Conservation (phyloP, 2,329 filamentous ascomycete species). For the Penicillium janthinellum region DNA sequence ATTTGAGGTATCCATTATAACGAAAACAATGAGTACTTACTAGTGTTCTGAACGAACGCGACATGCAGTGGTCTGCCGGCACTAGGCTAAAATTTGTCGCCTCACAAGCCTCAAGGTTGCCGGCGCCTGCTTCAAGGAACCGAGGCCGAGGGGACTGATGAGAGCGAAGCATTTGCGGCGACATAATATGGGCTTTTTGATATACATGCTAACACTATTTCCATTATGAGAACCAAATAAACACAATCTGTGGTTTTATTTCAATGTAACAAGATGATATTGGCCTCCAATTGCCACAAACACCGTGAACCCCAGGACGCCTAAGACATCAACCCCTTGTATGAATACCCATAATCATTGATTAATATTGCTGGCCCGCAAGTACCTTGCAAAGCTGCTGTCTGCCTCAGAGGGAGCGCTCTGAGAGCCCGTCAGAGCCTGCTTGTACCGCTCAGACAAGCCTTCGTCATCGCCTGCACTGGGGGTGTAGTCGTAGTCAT, state of each 20-base stretch:
- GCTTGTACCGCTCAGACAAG: constrained; percentile 73
- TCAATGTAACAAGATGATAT: constrained; percentile 1
- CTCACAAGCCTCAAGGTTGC: no score
- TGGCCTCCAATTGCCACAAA: constrained; percentile 9
- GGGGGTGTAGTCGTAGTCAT: constrained; percentile 57
- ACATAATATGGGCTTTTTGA: background rate
- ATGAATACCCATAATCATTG: constrained; percentile 17
- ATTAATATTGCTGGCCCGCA: constrained; percentile 43
- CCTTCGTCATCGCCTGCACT: constrained; percentile 64
- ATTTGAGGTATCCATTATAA: no score
- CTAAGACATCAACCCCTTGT: constrained; percentile 10
- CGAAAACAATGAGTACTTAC: background rate
- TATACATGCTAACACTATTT: background rate
- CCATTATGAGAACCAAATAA: background rate
- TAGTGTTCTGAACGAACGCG: background rate
- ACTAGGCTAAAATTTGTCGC: no score
- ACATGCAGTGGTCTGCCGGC: no score
- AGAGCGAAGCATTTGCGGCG: no score
- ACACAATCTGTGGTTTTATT: background rate
- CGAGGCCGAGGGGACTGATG: no score
- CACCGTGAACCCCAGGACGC: constrained; percentile 5
- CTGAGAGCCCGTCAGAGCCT: constrained; percentile 64
- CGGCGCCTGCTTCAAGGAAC: no score
- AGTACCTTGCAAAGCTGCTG: constrained; percentile 55
- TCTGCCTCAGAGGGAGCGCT: constrained; percentile 48